Evolutionary conservation across 257 asterid genomes (phyloP), one percentile per base, ranked within the genome.

Genomic region (Schizonepeta tenuifolia): DNA sequence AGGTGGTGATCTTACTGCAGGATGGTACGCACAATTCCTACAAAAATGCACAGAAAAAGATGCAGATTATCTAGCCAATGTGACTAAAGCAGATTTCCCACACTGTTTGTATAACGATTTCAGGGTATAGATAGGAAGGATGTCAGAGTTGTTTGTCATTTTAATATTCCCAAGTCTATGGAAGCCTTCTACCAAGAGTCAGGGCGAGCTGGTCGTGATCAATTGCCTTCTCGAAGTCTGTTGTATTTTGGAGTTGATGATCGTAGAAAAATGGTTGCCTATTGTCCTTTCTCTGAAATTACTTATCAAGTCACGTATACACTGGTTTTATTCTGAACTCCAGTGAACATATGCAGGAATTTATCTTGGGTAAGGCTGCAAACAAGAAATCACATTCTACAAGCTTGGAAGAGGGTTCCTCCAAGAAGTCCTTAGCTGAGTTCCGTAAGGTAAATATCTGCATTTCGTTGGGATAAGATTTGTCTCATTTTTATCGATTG

Each of bases 141-240:
- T 88, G 98, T 88, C 74, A 74, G 98, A 87, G 79, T 89, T 81
- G 97, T 94, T 79, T 94, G 96, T 86, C 98, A 91, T 84, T 94
- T 74, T 86, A 91, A 88, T 82, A 80, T 91, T 77, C 98, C 98
- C 53, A 91, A 89, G 88, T 88, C 96, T 65, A 91, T 91, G 98
- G 98, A 94, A 82, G 79, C 93, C 85, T 94, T 94, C 87, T 94
- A 94, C 81, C 98, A 94, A 87, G 98, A 94, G 81, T 91, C 98
- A 7, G 98, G 98, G 56, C 90, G 98, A 82, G 97, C 97, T 81
- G 98, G 98, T 36, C 98, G 98, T 71, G 97, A 94, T 81, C 97
- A 88, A 79, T 80, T 89, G 89, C 93, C 97, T 76, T 88, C 98
- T 75, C 88, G 75, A 78, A 94, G 97, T 79, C 79, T 94, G 49